A percentile compares a stretch with the other conserved stretches of the same genome.
Evolutionary conservation across 73 alveolate genomes (phyloP).

Genomic region (Paramecium octaurelia): DNA sequence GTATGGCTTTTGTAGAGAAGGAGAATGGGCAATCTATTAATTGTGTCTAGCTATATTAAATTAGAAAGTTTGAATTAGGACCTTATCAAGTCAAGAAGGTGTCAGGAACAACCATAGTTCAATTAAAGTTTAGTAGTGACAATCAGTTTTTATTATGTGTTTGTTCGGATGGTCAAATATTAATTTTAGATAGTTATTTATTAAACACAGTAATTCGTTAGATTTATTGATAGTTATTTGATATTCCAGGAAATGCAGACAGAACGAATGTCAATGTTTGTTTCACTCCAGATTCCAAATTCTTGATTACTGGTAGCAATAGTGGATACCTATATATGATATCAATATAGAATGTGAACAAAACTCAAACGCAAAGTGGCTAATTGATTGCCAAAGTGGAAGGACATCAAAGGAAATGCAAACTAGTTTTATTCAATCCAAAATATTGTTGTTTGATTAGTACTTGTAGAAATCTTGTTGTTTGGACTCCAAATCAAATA

Average conservation of each 20-base stretch:
- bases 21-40: neutral
- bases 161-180: neutral
- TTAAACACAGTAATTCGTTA: neutral
- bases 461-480: neutral
- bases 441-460: neutral
- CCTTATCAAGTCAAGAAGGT: neutral
- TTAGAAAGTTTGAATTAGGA: neutral
- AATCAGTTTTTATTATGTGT: neutral
- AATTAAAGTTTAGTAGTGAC: neutral
- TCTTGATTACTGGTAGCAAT: neutral
- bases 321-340: neutral
- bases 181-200: neutral
- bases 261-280: neutral
- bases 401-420: neutral
- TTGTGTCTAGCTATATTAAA: neutral
- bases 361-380: neutral
- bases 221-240: neutral
- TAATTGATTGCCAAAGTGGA: neutral
- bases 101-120: neutral
- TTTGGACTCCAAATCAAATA: neutral
- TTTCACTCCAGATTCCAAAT: constrained; percentile 13
- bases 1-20: neutral
- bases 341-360: neutral
- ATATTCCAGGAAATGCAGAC: neutral
- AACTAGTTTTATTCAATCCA: neutral